phyloP scores from a whole-genome alignment of 192 early-diverging fungal species.

The Neocallimastix lanati region DNA sequence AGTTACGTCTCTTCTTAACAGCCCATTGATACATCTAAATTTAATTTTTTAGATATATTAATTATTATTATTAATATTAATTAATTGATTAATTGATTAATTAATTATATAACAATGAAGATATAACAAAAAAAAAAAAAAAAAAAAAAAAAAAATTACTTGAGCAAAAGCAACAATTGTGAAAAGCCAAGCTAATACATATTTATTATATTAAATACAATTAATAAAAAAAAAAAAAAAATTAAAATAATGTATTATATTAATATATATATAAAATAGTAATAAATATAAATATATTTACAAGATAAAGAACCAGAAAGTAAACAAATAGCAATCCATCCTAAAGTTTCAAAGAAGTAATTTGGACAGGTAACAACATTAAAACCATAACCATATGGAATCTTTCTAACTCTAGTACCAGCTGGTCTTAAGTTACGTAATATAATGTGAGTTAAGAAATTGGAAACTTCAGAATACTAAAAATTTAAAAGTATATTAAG shows the following conservation, averaged over 20 bases:
- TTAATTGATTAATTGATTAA: no score
- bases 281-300: slow-evolving; percentile 6
- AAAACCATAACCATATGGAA: slow-evolving; percentile 86
- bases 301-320: slow-evolving; percentile 52
- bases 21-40: slow-evolving; percentile 86
- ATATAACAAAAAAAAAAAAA: neutral
- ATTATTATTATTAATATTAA: no score
- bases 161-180: slow-evolving; percentile 20
- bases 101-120: no score
- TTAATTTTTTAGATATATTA: no score
- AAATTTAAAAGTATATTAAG: no score
- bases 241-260: no score
- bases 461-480: slow-evolving; percentile 66
- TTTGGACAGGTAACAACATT: slow-evolving; percentile 77
- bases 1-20: slow-evolving; percentile 83
- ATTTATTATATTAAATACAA: no score
- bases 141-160: neutral
- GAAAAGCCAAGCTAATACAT: slow-evolving; percentile 12
- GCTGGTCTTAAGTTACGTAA: slow-evolving; percentile 81
- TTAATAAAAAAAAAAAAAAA: slow-evolving; percentile 8
- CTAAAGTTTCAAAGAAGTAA: slow-evolving; percentile 76
- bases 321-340: slow-evolving; percentile 55
- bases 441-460: slow-evolving; percentile 64
- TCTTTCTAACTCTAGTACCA: slow-evolving; percentile 64
- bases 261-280: no score